Conservation (phyloP, 139 green algal species). For the Haematococcus sp. region DNA sequence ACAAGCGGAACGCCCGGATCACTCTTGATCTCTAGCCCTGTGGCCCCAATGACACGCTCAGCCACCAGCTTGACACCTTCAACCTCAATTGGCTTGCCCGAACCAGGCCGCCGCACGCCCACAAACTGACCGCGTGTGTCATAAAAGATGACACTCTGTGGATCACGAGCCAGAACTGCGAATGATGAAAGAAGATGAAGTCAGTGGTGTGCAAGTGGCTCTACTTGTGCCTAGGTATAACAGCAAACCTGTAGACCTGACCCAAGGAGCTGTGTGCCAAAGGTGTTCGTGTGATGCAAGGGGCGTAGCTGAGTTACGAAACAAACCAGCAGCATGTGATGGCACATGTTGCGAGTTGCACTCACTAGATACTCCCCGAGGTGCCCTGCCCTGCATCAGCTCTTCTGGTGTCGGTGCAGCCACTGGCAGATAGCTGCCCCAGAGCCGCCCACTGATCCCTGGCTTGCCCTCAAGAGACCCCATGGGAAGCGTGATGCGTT, state of each 20-base stretch:
- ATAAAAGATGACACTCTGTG: slow-evolving; percentile 90
- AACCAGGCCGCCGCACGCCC: slow-evolving; percentile 86
- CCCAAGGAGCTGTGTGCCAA: too few species aligned
- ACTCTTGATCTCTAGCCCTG: slow-evolving; percentile 88
- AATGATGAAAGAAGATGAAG: slow-evolving; percentile 27
- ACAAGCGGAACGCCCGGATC: slow-evolving; percentile 95
- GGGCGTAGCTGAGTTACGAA: not conserved
- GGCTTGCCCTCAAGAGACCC: slow-evolving; percentile 69
- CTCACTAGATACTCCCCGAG: slow-evolving; percentile 66
- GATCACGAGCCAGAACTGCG: slow-evolving; percentile 85
- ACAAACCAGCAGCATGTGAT: too few species aligned
- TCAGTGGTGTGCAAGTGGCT: too few species aligned
- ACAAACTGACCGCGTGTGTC: slow-evolving; percentile 87
- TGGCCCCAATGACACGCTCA: slow-evolving; percentile 69
- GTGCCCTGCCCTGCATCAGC: slow-evolving; percentile 12
- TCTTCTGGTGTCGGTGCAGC: slow-evolving; percentile 24
- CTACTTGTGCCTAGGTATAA: too few species aligned
- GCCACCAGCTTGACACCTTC: slow-evolving; percentile 83
- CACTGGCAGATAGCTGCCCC: slow-evolving; percentile 77
- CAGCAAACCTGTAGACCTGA: too few species aligned
- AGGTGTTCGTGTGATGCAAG: not conserved
- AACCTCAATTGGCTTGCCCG: slow-evolving; percentile 81
- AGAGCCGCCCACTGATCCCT: slow-evolving; percentile 59
- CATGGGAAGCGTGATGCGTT: slow-evolving; percentile 58
- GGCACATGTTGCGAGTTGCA: not conserved